Base-by-base conservation (phyloP, 129 eudicot species). In the Centaurea solstitialis region DNA sequence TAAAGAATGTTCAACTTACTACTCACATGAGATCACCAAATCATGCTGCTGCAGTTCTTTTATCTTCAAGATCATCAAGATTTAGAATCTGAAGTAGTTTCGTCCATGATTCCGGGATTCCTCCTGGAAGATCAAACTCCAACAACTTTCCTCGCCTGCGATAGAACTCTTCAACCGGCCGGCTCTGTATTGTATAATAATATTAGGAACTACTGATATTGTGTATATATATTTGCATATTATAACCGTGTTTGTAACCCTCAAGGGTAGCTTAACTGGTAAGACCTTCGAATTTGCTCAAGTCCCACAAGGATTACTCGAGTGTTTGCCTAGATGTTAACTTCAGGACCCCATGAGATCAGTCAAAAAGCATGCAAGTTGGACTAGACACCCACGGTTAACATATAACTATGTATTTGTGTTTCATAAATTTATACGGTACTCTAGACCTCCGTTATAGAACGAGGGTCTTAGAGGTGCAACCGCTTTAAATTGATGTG, bases 121-220 rank as follows among this genome's bases (percentile, higher is more conserved):
- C 98, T 50, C 98, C 98, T 18, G 98, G 98, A 80, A 93, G 94
- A 80, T 91, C 94, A 82, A 93, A 93, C 87, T 93, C 91, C 82
- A 93, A 80, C 37, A 93, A 68, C 84, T 89, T 93, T 24, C 98
- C 98, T 70, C 92, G 87, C 6, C 43, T 73, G 24, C 92, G 92
- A 68, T 93, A 93, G 70, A 89, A 93, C 72, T 91, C 97, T 85
- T 93, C 94, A 57, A 92, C 92, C 1, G 95, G 97, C 57, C 45
- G 93, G 80, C 92, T 88, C 96, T 92, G 95, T 77, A 84, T 53
- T 53, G 38, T 13, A 68, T 9, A 47, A 68, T 9, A 47, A 15
- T 61, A 28, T 40, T 26, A 72, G 76, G 8, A 35, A 18, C 57
- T 76, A 35, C 77, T 74, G n/a, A 1, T 18, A 77, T 40, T 40